Evolutionary conservation across 2,329 filamentous ascomycete genomes (phyloP).

Genomic region (Fusarium palustre): DNA sequence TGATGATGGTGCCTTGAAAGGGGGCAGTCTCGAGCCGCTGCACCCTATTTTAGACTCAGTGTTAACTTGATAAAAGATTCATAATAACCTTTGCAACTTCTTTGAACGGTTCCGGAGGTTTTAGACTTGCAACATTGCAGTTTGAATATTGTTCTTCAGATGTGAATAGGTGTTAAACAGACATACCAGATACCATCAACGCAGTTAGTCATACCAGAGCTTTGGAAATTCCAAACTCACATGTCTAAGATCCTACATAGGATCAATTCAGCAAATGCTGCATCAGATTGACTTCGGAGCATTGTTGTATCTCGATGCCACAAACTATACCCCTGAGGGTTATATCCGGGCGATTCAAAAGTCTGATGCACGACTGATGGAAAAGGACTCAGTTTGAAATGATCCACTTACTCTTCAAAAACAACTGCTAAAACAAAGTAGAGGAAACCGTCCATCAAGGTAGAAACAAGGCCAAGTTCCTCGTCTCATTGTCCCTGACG

Average conservation of each 20-base stretch:
- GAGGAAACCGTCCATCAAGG: rapidly evolving
- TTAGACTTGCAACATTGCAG: not conserved
- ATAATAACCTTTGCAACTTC: rapidly evolving
- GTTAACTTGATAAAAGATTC: rapidly evolving
- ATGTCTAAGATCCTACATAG: rapidly evolving
- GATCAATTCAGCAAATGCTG: rapidly evolving
- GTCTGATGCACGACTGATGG: rapidly evolving
- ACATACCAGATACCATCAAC: not conserved
- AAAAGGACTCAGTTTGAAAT: too few relatives aligned
- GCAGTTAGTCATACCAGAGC: rapidly evolving
- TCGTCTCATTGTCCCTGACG: not conserved
- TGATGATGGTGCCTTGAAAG: not conserved
- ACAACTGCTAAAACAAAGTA: rapidly evolving
- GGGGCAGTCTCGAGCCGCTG: rapidly evolving
- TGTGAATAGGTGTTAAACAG: not conserved
- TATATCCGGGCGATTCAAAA: rapidly evolving
- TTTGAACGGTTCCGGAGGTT: rapidly evolving
- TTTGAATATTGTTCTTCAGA: not conserved
- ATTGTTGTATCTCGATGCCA: too few relatives aligned
- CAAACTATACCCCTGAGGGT: not conserved
- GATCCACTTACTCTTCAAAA: rapidly evolving
- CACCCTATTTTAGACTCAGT: rapidly evolving
- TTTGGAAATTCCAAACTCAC: not conserved
- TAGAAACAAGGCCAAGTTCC: not conserved
- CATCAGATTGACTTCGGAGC: not conserved